Evolutionary conservation across 208 protist genomes (phyloP), one percentile per base, ranked within the genome.

Genomic region (Spironucleus salmonicida): DNA sequence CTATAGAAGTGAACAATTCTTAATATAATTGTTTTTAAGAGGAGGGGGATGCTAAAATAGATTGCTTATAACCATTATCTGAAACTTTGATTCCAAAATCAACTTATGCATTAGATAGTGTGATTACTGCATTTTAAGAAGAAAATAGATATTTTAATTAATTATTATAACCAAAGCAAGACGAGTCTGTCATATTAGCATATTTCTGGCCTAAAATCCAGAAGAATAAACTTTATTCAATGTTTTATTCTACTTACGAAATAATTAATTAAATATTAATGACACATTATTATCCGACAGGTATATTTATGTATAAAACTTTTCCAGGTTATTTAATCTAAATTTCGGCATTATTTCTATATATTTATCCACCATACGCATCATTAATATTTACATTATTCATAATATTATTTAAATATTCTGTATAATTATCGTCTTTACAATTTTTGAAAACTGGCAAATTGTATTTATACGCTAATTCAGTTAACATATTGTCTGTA

Each of bases 1-100:
- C n/a, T n/a, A n/a, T n/a, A n/a, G n/a, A n/a, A n/a, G 45, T 53
- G 45, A 4, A 53, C 11, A 53, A 23, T 23, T 4, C 19, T 4
- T 53, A 19, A 19, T 19, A 45, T 32, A 71, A 45, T 45, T 40
- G 34, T 71, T 35, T 45, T 45, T 40, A 49, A 45, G 38, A n/a
- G 9, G 26, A 2, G 34, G 19, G 11, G 64, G 64, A 23, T 49
- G 38, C 7, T 42, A 38, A 35, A n/a, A 71, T 45, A n/a, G 4
- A n/a, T n/a, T 71, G 34, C 34, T 71, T 71, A 35, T 71, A 71
- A 4, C 9, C 4, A 35, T n/a, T 49, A 42, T 71, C 64, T 11
- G 64, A 2, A 45, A 71, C 40, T 49, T 71, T 71, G n/a, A 71
- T 71, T 11, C 64, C 64, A n/a, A 71, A 71, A 35, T 71, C 45